Evolutionary conservation across 2,329 filamentous ascomycete species (phyloP).

Genomic region (Sclerotinia nivalis): DNA sequence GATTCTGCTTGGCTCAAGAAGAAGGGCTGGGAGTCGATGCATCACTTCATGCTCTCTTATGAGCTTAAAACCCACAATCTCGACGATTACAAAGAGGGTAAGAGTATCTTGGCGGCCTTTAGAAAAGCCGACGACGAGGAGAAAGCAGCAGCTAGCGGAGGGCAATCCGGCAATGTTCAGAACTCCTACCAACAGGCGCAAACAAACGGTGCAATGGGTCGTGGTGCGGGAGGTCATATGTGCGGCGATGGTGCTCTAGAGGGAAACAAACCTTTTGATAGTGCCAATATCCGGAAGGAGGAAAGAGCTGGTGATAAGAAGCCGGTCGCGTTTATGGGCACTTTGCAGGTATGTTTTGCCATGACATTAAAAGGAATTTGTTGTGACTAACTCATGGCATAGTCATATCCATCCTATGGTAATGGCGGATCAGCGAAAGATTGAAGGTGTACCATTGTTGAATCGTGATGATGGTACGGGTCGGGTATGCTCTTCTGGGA

Average conservation of each 20-base stretch:
- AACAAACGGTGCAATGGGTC: not conserved
- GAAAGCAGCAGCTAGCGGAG: not conserved
- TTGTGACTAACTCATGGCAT: not conserved
- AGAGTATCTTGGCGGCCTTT: not conserved
- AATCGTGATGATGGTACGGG: too few species aligned
- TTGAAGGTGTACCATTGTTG: not conserved
- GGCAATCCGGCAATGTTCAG: too few species aligned
- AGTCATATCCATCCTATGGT: not conserved
- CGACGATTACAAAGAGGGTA: not conserved
- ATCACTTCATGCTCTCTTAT: not conserved
- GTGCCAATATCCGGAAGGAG: not conserved
- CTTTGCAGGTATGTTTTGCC: not conserved
- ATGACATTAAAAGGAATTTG: too few species aligned
- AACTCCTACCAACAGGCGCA: not conserved
- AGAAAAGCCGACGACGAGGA: not conserved
- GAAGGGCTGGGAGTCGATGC: not conserved
- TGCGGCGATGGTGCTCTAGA: not conserved
- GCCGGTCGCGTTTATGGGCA: not conserved
- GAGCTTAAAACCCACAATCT: not conserved
- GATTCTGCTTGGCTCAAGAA: not conserved
- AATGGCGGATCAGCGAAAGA: not conserved
- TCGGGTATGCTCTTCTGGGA: not conserved
- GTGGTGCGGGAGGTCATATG: too few species aligned
- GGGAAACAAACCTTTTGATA: not conserved
- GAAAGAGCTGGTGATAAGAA: not conserved